Evolutionary conservation across 768 basidiomycete genomes (phyloP), one percentile per base, ranked within the genome.

Genomic region (Hemileccinum impolitum): DNA sequence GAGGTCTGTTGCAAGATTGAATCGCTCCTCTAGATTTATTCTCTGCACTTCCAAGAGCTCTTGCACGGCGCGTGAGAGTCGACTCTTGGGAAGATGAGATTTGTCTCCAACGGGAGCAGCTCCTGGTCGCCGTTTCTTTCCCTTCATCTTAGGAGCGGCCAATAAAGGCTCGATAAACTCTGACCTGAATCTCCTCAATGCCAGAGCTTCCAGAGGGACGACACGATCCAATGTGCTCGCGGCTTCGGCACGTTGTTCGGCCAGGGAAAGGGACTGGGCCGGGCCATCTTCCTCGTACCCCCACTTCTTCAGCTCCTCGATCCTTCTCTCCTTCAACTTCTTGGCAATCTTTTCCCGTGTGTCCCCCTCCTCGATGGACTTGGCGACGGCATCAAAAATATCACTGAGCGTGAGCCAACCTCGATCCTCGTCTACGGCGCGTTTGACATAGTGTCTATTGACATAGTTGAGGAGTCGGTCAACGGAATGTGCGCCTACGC

Each of bases 401-500:
- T 88, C 86, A 44, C 72, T 73, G 37, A 88, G 69, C 26, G 82
- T 78, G 36, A 89, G 73, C 87, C 87, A 90, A 36, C 87, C 87
- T 54, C 74, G 79, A 67, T 87, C 87, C 65, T 90, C 86, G 65
- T 90, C 87, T 14, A 85, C 72, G 39, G 83, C 84, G 23, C 86
- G 82, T 61, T 85, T 85, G 53, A 90, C 83, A 61, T 84, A 84
- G 64, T 87, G 84, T 32, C 80, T 70, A 59, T 81, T 82, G 40
- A 82, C 72, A 55, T 90, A 90, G 70, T 81, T 88, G 57, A 89
- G 75, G 28, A 90, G 78, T 57, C 87, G 80, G 66, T 84, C 78
- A 48, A 84, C 79, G 45, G 85, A 78, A 54, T 79, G 77, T 4
- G 81, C 81, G 41, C 87, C 86, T 37, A 80, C 73, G 53, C 76